Evolutionary conservation across 2,329 filamentous ascomycete species (phyloP), one percentile per base, ranked within the genome.

Genomic region (Lasiodiplodia theobromae): DNA sequence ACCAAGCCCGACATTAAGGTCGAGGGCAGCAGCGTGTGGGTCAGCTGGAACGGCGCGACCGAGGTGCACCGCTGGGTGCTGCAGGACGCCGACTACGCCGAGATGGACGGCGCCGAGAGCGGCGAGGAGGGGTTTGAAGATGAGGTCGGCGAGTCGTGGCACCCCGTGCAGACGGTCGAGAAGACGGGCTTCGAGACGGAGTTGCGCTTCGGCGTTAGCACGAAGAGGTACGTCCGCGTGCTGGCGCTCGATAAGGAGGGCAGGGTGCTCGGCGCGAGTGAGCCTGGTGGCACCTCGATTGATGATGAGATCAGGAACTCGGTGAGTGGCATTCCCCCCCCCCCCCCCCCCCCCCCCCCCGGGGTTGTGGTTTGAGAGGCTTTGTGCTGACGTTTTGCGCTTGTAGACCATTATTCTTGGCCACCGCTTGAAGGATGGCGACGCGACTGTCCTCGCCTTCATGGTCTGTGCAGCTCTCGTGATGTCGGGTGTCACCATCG

Each of bases 11-110:
- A 72, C 40, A 56, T 76, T 49, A 65, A 71, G 7, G 49, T 66
- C 31, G 68, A 72, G 11, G 68, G 37, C 12, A 70, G 67, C 21
- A 70, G 28, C 8, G 69, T 69, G 4, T 77, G 72, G 65, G 71
- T 74, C n/a, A 71, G 68, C 6, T 77, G 75, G 74, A 77, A 77
- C 54, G 74, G 75, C 3, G 74, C 73, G 5, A 74, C 73, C 1
- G 74, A 76, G 18, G 71, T 75, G 18, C 71, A 73, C 25, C 68
- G 52, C 7, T 76, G 74, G 75, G 67, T 67, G 12, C 70, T 82
- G 14, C 76, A 79, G 44, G 73, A 71, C 34, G 67, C 53, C 3
- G 67, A 72, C n/a, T 68, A 56, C 49, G 66, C 51, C 12, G 25
- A 64, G 51, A 18, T 37, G 37, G 67, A 68, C 38, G 66, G 57